A percentile compares a stretch with the other conserved stretches of the same genome.
These are phyloP conservation scores for Acer saccharum DNA, from an alignment of 345 rosid genomes.

Conservation along the genomic window DNA sequence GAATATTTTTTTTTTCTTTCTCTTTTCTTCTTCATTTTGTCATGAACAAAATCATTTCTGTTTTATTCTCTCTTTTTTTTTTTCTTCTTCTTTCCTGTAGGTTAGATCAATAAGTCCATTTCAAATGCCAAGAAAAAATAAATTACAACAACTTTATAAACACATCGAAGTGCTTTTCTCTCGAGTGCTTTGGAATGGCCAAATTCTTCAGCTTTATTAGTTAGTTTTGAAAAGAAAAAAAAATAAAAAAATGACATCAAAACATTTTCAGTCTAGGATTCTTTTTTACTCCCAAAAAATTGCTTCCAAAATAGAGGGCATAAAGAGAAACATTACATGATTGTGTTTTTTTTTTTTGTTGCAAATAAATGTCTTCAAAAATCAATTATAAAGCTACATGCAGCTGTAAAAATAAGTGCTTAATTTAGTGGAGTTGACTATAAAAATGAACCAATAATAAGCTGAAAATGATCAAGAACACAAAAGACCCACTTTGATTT, in stretches of 20 bases:
- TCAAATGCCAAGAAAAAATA: constrained; percentile 16
- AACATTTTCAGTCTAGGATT: constrained; percentile 26
- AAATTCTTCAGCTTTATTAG: constrained; percentile 27
- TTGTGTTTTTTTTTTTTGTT: constrained; percentile 23
- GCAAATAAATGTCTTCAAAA: neutral
- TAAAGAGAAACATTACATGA: constrained; percentile 28
- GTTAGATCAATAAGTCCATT: neutral
- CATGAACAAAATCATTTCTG: neutral
- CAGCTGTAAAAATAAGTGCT: neutral
- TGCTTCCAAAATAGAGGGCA: constrained; percentile 41
- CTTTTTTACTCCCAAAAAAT: constrained; percentile 25
- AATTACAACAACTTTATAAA: constrained; percentile 3
- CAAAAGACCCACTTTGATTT: neutral
- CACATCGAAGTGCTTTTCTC: constrained; percentile 17
- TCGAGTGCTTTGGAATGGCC: constrained; percentile 29
- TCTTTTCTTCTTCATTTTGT: neutral
- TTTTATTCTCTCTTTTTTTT: neutral
- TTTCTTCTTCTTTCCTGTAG: neutral
- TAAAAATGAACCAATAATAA: neutral
- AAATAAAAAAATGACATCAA: constrained; percentile 13
- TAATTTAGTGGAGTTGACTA: constrained; percentile 35
- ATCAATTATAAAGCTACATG: neutral
- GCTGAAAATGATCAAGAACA: neutral
- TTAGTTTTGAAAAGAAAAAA: constrained; percentile 4
- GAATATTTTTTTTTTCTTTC: neutral